A percentile compares a stretch with the other conserved stretches of the same genome.
Conservation (phyloP, 148 eudicot genomes). For the Drosera capensis region DNA sequence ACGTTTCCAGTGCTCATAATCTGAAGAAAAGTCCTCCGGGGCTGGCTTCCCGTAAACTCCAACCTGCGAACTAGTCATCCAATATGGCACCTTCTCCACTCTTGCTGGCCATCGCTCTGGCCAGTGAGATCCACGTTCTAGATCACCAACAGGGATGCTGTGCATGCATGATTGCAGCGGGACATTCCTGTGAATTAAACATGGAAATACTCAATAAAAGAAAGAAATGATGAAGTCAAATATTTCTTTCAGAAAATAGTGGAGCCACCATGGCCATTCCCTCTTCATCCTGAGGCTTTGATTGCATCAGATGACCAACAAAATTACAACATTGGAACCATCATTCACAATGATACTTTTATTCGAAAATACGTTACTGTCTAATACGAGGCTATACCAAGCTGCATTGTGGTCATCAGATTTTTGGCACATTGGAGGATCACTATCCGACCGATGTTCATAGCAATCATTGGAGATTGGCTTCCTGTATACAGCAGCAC, state of each 20-base stretch:
- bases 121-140: slow-evolving; percentile 44
- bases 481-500: slow-evolving; percentile 64
- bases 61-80: slow-evolving; percentile 36
- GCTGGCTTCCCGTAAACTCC: slow-evolving; percentile 59
- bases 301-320: no score
- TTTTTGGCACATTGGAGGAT: slow-evolving; percentile 55
- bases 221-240: background rate
- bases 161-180: slow-evolving; percentile 57
- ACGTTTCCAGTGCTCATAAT: slow-evolving; percentile 43
- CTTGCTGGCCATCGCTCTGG: slow-evolving; percentile 48
- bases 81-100: slow-evolving; percentile 32
- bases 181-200: slow-evolving; percentile 25
- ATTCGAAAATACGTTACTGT: no score
- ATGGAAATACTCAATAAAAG: background rate
- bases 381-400: slow-evolving; percentile 11
- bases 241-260: background rate
- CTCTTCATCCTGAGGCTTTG: no score
- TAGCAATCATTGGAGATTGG: slow-evolving; percentile 64
- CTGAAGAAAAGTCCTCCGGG: slow-evolving; percentile 41
- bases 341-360: background rate
- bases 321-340: no score
- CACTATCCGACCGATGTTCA: slow-evolving; percentile 44
- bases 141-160: slow-evolving; percentile 25
- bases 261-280: background rate
- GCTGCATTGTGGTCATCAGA: slow-evolving; percentile 30